Evolutionary conservation across 176 grass and related monocot genomes (phyloP), one percentile per base, ranked within the genome.

Genomic region (maize (Zea mays)): DNA sequence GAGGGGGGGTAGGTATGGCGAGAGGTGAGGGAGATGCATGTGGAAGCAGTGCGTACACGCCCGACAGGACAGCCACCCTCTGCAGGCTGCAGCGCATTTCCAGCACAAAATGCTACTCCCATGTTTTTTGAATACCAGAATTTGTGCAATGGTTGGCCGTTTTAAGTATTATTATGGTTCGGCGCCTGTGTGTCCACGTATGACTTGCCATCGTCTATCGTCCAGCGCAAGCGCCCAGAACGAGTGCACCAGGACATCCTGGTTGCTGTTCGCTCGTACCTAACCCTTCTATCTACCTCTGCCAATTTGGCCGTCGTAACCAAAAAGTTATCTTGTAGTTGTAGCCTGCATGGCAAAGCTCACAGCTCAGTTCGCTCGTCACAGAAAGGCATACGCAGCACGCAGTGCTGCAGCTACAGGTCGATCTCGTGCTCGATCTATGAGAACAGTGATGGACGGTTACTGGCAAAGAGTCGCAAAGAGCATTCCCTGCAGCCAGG

Each of bases 31-130:
- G 19, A n/a, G 85, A 58, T 43, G 49, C 68, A 47, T 59, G 74
- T 68, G 62, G 69, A 74, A 73, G 80, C 17, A 8, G 55, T 17
- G 45, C 40, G 69, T 41, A 74, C 81, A 79, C 86, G 86, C 48
- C 47, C 20, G 58, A n/a, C 45, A 8, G 46, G 4, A 27, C 27
- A 27, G 27, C 78, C 46, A 69, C 19, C 8, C 70, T 27, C 21
- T 48, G n/a, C 82, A 34, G 13, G n/a, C 82, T 40, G 13, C 8
- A 2, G 15, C n/a, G 5, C 20, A 7, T 74, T 66, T 66, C 7
- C 8, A 7, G 39, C 37, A 8, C 6, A 49, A 33, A 33, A 6
- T 41, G 46, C 14, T 2, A 7, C 8, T 19, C n/a, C 8, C 3
- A 20, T 20, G 3, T 58, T 57, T 4, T 4, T 58, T 8, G 8